Evolutionary conservation across 805 yeast species (phyloP).

Genomic region (Candida endomychidarum): DNA sequence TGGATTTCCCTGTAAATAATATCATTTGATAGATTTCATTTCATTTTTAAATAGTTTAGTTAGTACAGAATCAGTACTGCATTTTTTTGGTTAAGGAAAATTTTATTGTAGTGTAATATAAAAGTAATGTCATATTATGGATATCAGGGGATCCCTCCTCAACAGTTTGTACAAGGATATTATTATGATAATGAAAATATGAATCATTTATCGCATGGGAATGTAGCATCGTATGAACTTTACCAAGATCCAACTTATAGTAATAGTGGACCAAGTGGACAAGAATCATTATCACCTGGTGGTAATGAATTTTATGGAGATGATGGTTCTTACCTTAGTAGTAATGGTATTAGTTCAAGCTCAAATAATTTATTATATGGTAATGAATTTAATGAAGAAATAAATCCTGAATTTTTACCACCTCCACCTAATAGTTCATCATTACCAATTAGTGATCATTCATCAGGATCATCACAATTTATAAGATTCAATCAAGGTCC

Average conservation of each 20-base stretch:
- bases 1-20: too few species aligned
- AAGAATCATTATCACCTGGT: conserved; percentile 12
- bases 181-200: conserved; percentile 22
- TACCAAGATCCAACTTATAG: conserved; percentile 9
- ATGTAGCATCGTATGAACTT: conserved; percentile 10
- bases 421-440: background rate
- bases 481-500: background rate
- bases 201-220: conserved; percentile 2
- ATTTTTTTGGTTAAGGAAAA: too few species aligned
- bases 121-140: conserved; percentile 40
- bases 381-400: background rate
- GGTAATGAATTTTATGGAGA: conserved; percentile 26
- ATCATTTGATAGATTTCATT: too few species aligned
- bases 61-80: too few species aligned
- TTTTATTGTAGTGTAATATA: background rate
- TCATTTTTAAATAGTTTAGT: too few species aligned
- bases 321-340: conserved; percentile 19
- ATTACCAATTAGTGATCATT: conserved; percentile 2
- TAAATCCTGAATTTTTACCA: conserved; percentile 1
- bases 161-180: conserved; percentile 37
- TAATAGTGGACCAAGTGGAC: conserved; percentile 3
- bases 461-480: conserved; percentile 3
- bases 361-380: conserved; percentile 10
- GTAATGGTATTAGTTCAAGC: conserved; percentile 14
- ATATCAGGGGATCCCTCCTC: conserved; percentile 34